Base-by-base conservation (phyloP, 139 green algal genomes). In the Coelastrella sp. region DNA sequence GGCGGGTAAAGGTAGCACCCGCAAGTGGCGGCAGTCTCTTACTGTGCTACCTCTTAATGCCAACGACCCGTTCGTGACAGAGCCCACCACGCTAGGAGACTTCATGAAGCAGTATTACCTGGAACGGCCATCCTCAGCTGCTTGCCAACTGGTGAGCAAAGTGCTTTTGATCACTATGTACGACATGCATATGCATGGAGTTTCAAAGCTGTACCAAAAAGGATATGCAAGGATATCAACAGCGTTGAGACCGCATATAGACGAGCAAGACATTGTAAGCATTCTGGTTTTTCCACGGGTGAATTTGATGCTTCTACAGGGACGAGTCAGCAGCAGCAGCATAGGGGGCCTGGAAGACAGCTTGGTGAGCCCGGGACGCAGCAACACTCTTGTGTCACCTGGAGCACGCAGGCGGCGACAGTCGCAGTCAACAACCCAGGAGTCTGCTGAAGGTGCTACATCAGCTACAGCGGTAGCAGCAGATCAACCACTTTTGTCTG, bases 11-110 rank as follows among this genome's bases (percentile, higher is more conserved):
- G 37, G 35, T 25, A 32, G 38, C 35, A 87, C 69, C 5, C 82
- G 82, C 53, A 86, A 86, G 67, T 86, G 80, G 80, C 80, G 80
- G 50, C 67, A 53, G 23, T 72, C 45, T 11, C 48, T 86, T 11
- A 79, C 6, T 2, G 80, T 80, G 35, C 37, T 80, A 45, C 80
- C 80, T 21, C 45, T 34, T 17, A 67, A 48, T 32, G 45, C 48
- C 5, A 23, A 72, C 34, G 50, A 78, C 35, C 21, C 30, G 23
- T 11, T 72, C 25, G 75, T 82, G 35, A 34, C 66, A 17, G n/a
- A 68, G 67, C 34, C 34, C 11, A 79, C 68, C 13, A 3, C 67
- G 2, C 35, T 86, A 4, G 80, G 80, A 4, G 80, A 86, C 0
- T 80, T 74, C 30, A 60, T 75, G 34, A 89, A 88, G 38, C 7